phyloP scores from a whole-genome alignment of 306 rosid genomes.

The Acacia crassicarpa region DNA sequence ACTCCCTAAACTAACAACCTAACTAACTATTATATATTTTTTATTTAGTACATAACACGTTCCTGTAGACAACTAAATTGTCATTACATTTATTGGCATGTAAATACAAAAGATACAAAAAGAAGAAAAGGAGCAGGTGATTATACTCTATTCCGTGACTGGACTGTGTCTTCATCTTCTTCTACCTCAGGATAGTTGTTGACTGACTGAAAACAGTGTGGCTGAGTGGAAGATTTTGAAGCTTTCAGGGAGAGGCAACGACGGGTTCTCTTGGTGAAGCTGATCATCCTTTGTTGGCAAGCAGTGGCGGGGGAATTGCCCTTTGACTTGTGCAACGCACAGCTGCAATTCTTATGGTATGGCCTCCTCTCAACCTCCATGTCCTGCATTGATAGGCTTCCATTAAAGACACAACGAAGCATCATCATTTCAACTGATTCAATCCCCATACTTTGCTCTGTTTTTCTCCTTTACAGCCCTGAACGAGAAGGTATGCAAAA shows the following conservation, averaged over 20 bases:
- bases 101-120: neutral
- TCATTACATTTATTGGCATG: neutral
- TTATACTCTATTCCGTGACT: neutral
- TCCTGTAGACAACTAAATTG: neutral
- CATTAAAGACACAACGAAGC: slow-evolving; percentile 39
- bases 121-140: neutral
- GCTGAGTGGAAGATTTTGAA: slow-evolving; percentile 1
- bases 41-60: neutral
- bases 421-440: slow-evolving; percentile 29
- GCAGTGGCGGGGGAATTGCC: neutral
- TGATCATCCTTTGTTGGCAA: slow-evolving; percentile 22
- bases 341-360: slow-evolving; percentile 56
- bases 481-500: neutral
- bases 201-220: neutral
- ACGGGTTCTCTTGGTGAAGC: slow-evolving; percentile 31
- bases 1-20: no score
- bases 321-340: slow-evolving; percentile 43
- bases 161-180: neutral
- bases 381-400: slow-evolving; percentile 39
- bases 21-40: no score
- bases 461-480: neutral
- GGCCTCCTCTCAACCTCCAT: slow-evolving; percentile 51
- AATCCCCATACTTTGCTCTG: slow-evolving; percentile 14
- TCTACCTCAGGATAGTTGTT: neutral
- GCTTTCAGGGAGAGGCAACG: neutral